Conservation (phyloP, 371 early-diverging fungal genomes). For the Circinella umbellata region DNA sequence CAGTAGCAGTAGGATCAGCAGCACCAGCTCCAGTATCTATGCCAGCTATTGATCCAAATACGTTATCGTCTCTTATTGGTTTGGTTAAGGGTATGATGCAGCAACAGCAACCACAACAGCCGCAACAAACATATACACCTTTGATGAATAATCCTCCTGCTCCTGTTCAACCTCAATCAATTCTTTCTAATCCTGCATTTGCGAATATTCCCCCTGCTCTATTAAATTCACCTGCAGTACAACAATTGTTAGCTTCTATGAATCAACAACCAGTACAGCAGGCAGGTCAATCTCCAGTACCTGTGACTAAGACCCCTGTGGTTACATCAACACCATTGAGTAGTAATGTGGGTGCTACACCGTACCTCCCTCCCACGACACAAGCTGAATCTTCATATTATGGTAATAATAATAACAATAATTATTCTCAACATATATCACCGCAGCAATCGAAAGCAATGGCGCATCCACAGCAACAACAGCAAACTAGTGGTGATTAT, state of each 20-base stretch:
- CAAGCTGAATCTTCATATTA: background rate
- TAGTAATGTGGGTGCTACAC: background rate
- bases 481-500: background rate
- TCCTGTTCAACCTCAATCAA: background rate
- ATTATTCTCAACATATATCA: background rate
- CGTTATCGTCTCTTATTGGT: conserved; percentile 9
- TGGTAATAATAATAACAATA: background rate
- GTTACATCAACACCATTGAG: background rate
- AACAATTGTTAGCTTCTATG: conserved; percentile 1
- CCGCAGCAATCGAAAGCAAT: background rate
- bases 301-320: background rate
- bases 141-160: background rate
- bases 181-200: background rate
- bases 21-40: background rate
- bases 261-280: conserved; percentile 11
- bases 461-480: conserved; percentile 1
- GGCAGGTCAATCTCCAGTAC: no score
- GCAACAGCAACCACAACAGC: background rate
- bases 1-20: background rate
- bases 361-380: background rate
- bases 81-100: conserved; percentile 17
- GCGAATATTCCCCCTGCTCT: background rate
- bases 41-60: conserved; percentile 12
- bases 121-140: background rate
- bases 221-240: background rate